Percentiles rank a stretch among this genome's conserved stretches.
Evolutionary conservation across 331 rosid species (phyloP).

Genomic region (Malus hybrid): DNA sequence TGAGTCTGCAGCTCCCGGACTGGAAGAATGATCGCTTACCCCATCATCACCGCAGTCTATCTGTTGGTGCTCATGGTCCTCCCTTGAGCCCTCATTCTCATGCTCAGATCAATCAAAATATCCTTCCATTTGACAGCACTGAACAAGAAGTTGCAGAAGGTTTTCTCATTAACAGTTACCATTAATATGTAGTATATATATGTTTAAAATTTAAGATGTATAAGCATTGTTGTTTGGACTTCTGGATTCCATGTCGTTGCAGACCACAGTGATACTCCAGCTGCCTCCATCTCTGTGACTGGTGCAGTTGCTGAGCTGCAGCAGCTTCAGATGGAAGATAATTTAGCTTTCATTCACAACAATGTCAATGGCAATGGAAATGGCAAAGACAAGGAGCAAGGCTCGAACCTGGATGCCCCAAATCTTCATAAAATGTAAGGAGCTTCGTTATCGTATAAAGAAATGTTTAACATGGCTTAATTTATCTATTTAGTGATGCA

Average conservation of each 20-base stretch:
- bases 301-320: conserved; percentile 15
- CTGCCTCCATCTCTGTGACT: conserved; percentile 14
- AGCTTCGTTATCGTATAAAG: neutral
- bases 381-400: conserved; percentile 22
- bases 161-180: conserved; percentile 19
- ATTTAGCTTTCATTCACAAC: conserved; percentile 19
- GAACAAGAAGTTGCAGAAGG: conserved; percentile 57
- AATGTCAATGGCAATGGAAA: conserved; percentile 11
- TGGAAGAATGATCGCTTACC: conserved; percentile 44
- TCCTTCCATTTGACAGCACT: conserved; percentile 40
- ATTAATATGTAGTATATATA: neutral
- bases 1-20: conserved; percentile 82
- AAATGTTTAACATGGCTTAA: too few relatives aligned
- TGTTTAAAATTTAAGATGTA: neutral
- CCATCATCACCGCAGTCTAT: conserved; percentile 74
- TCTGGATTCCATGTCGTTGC: conserved; percentile 4
- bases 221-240: conserved; percentile 4
- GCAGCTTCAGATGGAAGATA: conserved; percentile 33
- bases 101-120: conserved; percentile 33
- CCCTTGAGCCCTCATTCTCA: conserved; percentile 39
- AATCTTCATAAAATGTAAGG: conserved; percentile 44
- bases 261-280: conserved; percentile 38
- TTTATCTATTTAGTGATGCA: neutral
- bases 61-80: conserved; percentile 48
- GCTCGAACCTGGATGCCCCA: conserved; percentile 14